These are phyloP conservation scores for Scheffersomyces titani DNA, from an alignment of 1,139 yeast genomes.

Conservation along the genomic window DNA sequence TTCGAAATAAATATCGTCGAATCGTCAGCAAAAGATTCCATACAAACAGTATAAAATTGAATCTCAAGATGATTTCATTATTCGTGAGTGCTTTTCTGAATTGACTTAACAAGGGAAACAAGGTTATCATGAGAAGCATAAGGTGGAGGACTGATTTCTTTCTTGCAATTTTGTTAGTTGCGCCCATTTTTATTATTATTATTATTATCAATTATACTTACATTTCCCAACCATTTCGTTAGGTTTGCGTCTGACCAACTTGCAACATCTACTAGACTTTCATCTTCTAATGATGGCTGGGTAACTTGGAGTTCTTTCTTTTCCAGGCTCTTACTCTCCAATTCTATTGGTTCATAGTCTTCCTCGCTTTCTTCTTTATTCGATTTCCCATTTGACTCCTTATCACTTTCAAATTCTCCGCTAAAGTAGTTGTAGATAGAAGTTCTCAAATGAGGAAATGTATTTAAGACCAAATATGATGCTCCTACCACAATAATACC, in stretches of 20 bases:
- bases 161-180: conserved; percentile 39
- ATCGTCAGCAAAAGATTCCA: conserved; percentile 5
- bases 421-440: conserved; percentile 24
- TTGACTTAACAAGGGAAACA: conserved; percentile 49
- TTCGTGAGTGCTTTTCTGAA: conserved; percentile 30
- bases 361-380: conserved; percentile 8
- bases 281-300: conserved; percentile 13
- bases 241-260: conserved; percentile 45
- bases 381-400: conserved; percentile 9
- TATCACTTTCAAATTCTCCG: conserved; percentile 18
- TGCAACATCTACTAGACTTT: conserved; percentile 28
- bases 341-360: conserved; percentile 26
- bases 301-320: conserved; percentile 1
- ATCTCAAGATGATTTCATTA: conserved; percentile 17
- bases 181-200: neutral
- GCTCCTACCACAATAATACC: conserved; percentile 48
- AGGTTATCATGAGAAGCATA: conserved; percentile 49
- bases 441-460: conserved; percentile 52
- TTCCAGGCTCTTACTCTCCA: conserved; percentile 9
- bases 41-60: conserved; percentile 23
- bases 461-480: conserved; percentile 44
- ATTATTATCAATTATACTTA: conserved; percentile 20
- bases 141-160: conserved; percentile 50
- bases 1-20: conserved; percentile 3
- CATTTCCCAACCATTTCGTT: conserved; percentile 34